Percentiles rank a stretch among this genome's conserved stretches.
Conservation (phyloP, 306 rosid species). For the Fragaria ananassa region DNA sequence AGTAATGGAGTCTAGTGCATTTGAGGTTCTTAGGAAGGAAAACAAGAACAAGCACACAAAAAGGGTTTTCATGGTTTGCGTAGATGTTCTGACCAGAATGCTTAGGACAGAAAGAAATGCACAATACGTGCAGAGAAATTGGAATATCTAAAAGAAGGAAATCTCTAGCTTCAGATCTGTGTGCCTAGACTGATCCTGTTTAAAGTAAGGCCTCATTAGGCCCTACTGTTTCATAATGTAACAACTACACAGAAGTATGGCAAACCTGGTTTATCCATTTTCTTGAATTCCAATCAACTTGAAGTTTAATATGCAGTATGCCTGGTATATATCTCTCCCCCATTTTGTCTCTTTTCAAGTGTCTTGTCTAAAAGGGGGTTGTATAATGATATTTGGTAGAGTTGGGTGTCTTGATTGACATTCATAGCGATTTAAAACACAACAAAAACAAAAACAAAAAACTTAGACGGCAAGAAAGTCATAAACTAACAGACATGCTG, state of each 20-base stretch:
- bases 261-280: background rate
- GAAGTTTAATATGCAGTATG: background rate
- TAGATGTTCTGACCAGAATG: background rate
- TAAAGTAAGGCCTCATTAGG: background rate
- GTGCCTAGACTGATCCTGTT: background rate
- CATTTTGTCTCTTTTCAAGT: background rate
- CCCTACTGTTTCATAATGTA: background rate
- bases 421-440: background rate
- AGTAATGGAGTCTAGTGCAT: background rate
- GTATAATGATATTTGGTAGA: background rate
- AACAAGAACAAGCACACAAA: background rate
- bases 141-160: background rate
- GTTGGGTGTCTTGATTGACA: background rate
- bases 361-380: background rate
- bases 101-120: background rate
- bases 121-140: background rate
- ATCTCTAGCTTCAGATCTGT: background rate
- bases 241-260: background rate
- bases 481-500: background rate
- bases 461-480: background rate
- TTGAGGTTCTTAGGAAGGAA: constrained; percentile 1
- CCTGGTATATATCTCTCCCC: background rate
- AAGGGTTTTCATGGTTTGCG: background rate
- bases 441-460: background rate
- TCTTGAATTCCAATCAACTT: background rate